Conservation (phyloP, 2,329 filamentous ascomycete genomes). For the Aspergillus glaucus region DNA sequence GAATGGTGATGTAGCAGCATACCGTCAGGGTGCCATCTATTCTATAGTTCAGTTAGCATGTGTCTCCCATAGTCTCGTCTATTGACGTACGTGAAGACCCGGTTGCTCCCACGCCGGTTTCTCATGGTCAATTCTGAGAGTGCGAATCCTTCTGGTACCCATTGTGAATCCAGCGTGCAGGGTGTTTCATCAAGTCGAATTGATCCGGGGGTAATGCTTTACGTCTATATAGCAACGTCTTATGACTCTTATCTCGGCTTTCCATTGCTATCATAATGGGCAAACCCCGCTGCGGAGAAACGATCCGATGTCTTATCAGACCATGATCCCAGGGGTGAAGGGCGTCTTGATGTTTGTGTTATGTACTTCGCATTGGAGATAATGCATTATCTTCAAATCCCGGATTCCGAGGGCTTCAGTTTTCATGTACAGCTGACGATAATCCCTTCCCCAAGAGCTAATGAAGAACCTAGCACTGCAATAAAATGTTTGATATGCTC, state of each 20-base stretch:
- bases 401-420: too few relatives aligned
- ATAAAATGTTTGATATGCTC: too few relatives aligned
- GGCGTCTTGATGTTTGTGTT: too few relatives aligned
- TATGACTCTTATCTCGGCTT: background rate
- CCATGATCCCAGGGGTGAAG: too few relatives aligned
- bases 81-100: constrained; percentile 59
- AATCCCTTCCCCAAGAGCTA: background rate
- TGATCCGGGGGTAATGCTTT: background rate
- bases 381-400: too few relatives aligned
- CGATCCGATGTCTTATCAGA: background rate
- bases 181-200: background rate
- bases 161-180: constrained; percentile 16
- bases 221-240: background rate
- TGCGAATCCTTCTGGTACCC: constrained; percentile 52
- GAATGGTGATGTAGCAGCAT: constrained; percentile 20
- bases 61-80: background rate
- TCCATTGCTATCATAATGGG: too few relatives aligned
- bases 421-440: too few relatives aligned
- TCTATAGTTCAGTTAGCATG: constrained; percentile 47
- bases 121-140: constrained; percentile 65
- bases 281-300: constrained; percentile 1
- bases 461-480: too few relatives aligned
- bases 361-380: too few relatives aligned
- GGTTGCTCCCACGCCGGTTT: constrained; percentile 65
- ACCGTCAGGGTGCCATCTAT: constrained; percentile 92